Percentiles rank a stretch among this genome's conserved stretches.
These are phyloP conservation scores for Xerocomus amazonicus DNA, from an alignment of 1,284 basidiomycete species.

Conservation along the genomic window DNA sequence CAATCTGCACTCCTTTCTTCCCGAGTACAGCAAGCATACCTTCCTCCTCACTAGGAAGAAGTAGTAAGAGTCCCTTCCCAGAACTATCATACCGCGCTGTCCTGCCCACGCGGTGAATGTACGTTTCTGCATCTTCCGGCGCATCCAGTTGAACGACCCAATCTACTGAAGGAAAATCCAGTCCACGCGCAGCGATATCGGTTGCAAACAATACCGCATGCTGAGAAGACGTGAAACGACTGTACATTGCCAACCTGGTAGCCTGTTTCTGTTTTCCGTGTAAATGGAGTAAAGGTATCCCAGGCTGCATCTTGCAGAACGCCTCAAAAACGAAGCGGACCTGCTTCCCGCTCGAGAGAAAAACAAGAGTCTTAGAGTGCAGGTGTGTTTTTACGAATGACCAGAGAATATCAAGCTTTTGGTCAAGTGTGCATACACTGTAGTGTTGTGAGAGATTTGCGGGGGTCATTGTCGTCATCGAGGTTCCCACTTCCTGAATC, in stretches of 20 bases:
- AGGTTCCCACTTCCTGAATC: constrained; percentile 47
- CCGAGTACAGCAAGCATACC: constrained; percentile 77
- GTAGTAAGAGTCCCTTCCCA: constrained; percentile 82
- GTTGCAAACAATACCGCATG: constrained; percentile 89
- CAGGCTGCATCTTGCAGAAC: constrained; percentile 94
- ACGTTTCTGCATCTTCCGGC: constrained; percentile 97
- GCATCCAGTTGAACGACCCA: constrained; percentile 99
- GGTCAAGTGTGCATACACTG: constrained; percentile 77
- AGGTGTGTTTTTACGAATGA: constrained; percentile 95
- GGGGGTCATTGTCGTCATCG: constrained; percentile 54
- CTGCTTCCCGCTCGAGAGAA: constrained; percentile 95
- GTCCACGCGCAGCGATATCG: constrained; percentile 95
- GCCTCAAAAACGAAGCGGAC: constrained; percentile 97
- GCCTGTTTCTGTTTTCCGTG: constrained; percentile 98
- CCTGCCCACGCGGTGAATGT: constrained; percentile 95
- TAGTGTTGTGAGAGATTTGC: constrained; percentile 89
- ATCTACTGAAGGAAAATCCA: constrained; percentile 96
- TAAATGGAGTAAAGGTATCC: constrained; percentile 85
- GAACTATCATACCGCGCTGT: constrained; percentile 93
- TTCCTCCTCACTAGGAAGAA: constrained; percentile 89
- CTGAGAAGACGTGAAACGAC: constrained; percentile 75
- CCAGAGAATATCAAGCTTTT: constrained; percentile 91
- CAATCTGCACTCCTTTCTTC: constrained; percentile 72
- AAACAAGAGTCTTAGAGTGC: constrained; percentile 90
- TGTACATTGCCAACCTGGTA: constrained; percentile 79